Conservation (phyloP, 352 stramenopile genomes). For the Phytopythium ostracodes region DNA sequence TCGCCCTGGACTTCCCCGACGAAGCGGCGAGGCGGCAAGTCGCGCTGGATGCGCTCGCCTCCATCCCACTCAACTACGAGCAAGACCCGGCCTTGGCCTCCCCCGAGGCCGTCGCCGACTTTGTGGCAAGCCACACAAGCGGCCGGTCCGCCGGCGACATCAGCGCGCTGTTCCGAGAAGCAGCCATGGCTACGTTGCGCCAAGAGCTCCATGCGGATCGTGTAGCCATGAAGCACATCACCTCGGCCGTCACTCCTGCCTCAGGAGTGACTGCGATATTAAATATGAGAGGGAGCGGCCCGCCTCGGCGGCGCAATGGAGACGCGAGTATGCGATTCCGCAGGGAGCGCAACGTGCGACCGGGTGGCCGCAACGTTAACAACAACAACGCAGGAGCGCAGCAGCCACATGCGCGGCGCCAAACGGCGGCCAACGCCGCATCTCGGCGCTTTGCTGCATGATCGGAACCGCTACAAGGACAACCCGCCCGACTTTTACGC, state of each 20-base stretch:
- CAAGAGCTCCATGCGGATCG: constrained; percentile 38
- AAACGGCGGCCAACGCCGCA: constrained; percentile 52
- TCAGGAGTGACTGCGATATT: background rate
- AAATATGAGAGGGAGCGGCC: constrained; percentile 10
- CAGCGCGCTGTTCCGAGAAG: constrained; percentile 64
- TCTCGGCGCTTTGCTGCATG: constrained; percentile 57
- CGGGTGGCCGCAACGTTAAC: background rate
- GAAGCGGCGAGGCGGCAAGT: constrained; percentile 46
- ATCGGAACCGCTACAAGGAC: constrained; percentile 71
- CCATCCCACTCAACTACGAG: constrained; percentile 55
- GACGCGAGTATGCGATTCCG: constrained; percentile 11
- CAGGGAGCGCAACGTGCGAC: constrained; percentile 9
- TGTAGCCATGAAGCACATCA: constrained; percentile 42
- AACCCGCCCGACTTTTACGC: constrained; percentile 73
- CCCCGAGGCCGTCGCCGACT: constrained; percentile 30
- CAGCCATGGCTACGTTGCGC: constrained; percentile 71
- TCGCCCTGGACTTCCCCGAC: constrained; percentile 57
- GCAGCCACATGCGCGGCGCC: constrained; percentile 39
- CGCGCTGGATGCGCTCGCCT: constrained; percentile 40
- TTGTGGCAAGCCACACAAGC: constrained; percentile 49
- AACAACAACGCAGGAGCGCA: constrained; percentile 6
- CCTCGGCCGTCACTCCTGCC: constrained; percentile 17
- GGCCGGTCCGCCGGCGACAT: constrained; percentile 59
- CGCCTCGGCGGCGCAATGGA: constrained; percentile 12
- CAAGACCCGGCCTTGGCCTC: constrained; percentile 24